Evolutionary conservation across 257 asterid genomes (phyloP).

Genomic region (Plantago ovata): DNA sequence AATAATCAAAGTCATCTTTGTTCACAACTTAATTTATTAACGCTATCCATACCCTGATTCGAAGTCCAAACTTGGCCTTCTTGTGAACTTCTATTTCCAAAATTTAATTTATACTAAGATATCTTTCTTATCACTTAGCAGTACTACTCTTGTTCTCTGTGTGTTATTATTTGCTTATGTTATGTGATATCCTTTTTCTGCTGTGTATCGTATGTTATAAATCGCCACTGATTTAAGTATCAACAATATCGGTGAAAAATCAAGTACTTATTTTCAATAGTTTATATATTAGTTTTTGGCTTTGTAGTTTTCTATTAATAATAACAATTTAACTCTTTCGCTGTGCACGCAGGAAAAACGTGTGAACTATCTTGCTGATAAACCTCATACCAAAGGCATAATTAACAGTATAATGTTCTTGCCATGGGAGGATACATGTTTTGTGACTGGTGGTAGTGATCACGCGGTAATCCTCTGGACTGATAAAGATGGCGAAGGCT

Average conservation of each 20-base stretch:
- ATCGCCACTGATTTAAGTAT: background rate
- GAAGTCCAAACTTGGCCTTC: too few species aligned
- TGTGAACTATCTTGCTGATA: slow-evolving; percentile 56
- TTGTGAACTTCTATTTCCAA: slow-evolving; percentile 8
- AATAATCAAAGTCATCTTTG: too few species aligned
- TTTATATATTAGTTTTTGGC: too few species aligned
- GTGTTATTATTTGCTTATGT: background rate
- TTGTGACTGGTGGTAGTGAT: slow-evolving; percentile 89
- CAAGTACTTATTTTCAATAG: too few species aligned
- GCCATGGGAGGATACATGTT: slow-evolving; percentile 81
- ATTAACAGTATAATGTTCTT: slow-evolving; percentile 78
- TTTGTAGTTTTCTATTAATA: background rate
- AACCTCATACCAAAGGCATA: slow-evolving; percentile 79
- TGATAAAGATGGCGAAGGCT: slow-evolving; percentile 51
- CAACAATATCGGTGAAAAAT: background rate
- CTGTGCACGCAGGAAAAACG: slow-evolving; percentile 39
- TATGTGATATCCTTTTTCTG: too few species aligned
- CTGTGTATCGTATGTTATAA: too few species aligned
- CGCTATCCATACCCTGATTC: too few species aligned
- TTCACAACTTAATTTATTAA: too few species aligned
- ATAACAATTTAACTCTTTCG: slow-evolving; percentile 1
- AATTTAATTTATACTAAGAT: background rate
- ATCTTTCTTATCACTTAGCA: background rate
- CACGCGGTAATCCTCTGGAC: slow-evolving; percentile 86
- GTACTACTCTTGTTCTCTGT: too few species aligned